Evolutionary conservation across 257 asterid species (phyloP).

Genomic region (Haberlea rhodopensis): DNA sequence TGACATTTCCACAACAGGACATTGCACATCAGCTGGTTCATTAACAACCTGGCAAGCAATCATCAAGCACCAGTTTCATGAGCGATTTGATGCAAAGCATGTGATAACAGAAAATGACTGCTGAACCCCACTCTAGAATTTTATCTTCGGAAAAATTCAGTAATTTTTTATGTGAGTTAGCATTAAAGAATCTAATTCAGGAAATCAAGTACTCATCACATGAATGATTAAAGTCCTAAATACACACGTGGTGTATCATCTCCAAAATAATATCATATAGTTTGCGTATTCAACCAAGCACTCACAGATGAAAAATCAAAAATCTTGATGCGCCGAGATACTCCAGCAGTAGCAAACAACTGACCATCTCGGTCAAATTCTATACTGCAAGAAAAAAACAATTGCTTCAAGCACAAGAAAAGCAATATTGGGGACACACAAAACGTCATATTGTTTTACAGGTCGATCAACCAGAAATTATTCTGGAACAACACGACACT

Average conservation of each 20-base stretch:
- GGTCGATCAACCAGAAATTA: background rate
- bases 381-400: slow-evolving; percentile 50
- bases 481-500: background rate
- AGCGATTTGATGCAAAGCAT: background rate
- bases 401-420: slow-evolving; percentile 14
- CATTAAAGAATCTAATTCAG: slow-evolving; percentile 2
- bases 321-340: slow-evolving; percentile 68
- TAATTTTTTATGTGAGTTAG: background rate
- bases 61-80: slow-evolving; percentile 15
- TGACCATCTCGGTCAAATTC: slow-evolving; percentile 82
- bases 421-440: background rate
- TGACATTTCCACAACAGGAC: slow-evolving; percentile 78
- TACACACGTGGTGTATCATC: slow-evolving; percentile 11
- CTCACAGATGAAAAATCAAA: slow-evolving; percentile 67
- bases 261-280: slow-evolving; percentile 15
- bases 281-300: slow-evolving; percentile 23
- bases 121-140: slow-evolving; percentile 10
- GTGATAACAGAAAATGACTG: background rate
- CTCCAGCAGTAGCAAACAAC: slow-evolving; percentile 85
- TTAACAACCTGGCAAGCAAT: slow-evolving; percentile 65
- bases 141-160: background rate
- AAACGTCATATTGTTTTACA: background rate
- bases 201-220: background rate
- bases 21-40: slow-evolving; percentile 65
- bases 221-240: background rate